Evolutionary conservation across 83 land plant genomes (phyloP).

Genomic region (Picea engelmannii): DNA sequence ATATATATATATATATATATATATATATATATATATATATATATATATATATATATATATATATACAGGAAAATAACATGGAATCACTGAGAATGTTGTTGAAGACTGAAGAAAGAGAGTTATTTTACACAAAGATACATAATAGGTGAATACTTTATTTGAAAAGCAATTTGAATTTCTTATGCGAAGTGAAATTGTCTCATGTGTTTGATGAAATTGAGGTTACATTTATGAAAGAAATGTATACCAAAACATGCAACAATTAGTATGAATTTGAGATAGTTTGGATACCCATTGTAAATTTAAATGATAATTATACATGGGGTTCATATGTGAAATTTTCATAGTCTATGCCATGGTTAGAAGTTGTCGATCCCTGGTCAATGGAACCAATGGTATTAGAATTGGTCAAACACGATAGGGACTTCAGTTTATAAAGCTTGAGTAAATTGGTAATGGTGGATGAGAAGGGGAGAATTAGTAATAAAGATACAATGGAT

Average conservation of each 20-base stretch:
- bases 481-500: background rate
- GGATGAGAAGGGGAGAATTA: background rate
- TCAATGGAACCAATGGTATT: background rate
- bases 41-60: too few relatives aligned
- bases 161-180: too few relatives aligned
- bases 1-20: too few relatives aligned
- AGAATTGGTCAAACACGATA: background rate
- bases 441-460: background rate
- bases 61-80: too few relatives aligned
- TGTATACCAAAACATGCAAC: background rate
- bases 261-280: background rate
- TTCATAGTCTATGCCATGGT: background rate
- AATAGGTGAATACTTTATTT: too few relatives aligned
- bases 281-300: background rate
- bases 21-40: too few relatives aligned
- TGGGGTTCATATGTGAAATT: background rate
- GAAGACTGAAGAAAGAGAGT: too few relatives aligned
- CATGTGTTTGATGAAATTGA: background rate
- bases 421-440: background rate
- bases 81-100: too few relatives aligned
- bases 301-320: background rate
- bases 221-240: background rate
- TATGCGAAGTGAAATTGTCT: too few relatives aligned
- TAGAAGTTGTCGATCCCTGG: background rate
- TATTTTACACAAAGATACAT: too few relatives aligned